phyloP scores from a whole-genome alignment of 2,329 filamentous ascomycete genomes.

The Aspergillaceae sp. region DNA sequence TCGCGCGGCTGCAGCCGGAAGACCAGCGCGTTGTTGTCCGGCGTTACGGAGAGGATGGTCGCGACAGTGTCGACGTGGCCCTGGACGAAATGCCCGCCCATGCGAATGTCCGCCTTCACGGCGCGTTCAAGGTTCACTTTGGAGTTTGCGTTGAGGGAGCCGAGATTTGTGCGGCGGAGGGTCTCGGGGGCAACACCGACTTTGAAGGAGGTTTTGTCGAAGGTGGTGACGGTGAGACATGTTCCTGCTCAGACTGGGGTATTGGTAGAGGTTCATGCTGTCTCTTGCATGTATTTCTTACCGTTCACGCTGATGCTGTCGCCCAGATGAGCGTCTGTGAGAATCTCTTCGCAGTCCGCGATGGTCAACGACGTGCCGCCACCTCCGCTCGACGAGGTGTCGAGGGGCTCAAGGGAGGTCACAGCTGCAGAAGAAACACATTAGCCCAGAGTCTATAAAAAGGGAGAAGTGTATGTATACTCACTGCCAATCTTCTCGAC shows the following conservation, averaged over 20 bases:
- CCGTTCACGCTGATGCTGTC: slow-evolving; percentile 96
- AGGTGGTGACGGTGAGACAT: slow-evolving; percentile 83
- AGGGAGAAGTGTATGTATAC: slow-evolving; percentile 25
- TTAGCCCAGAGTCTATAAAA: slow-evolving; percentile 13
- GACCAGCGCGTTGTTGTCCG: slow-evolving; percentile 84
- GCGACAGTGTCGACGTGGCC: slow-evolving; percentile 92
- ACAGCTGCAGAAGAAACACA: slow-evolving; percentile 53
- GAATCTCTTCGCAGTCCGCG: slow-evolving; percentile 62
- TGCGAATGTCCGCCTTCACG: slow-evolving; percentile 80
- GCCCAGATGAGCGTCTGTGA: slow-evolving; percentile 73
- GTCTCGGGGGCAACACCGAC: slow-evolving; percentile 94
- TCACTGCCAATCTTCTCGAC: slow-evolving; percentile 88
- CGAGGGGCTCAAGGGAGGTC: slow-evolving; percentile 68
- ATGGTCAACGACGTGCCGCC: slow-evolving; percentile 89
- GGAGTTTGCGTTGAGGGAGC: slow-evolving; percentile 55
- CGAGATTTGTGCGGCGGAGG: slow-evolving; percentile 90
- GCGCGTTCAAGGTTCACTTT: slow-evolving; percentile 89
- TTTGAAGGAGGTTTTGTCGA: slow-evolving; percentile 61
- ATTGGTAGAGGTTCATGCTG: neutral
- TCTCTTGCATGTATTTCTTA: slow-evolving; percentile 10
- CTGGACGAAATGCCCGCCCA: slow-evolving; percentile 98
- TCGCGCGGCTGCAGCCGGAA: slow-evolving; percentile 71
- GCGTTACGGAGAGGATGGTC: slow-evolving; percentile 59
- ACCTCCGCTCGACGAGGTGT: slow-evolving; percentile 59
- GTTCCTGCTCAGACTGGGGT: slow-evolving; percentile 42